Evolutionary conservation across 257 asterid genomes (phyloP).

Genomic region (Scutellaria galericulata): DNA sequence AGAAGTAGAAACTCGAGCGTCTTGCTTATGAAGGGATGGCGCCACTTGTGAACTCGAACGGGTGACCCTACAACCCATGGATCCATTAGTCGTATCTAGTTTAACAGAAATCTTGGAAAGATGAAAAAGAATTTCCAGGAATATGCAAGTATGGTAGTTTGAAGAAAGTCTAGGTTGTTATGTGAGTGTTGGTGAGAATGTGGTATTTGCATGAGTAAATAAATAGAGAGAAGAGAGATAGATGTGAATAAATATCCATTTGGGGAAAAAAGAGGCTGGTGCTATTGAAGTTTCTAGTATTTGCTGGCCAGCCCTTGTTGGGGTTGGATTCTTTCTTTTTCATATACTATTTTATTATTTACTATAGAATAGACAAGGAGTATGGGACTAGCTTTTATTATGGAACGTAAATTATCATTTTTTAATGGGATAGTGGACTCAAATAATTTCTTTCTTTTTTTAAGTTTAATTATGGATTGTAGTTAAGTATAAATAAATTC

Average conservation of each 20-base stretch:
- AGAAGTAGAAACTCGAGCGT: conserved; percentile 47
- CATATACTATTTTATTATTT: background rate
- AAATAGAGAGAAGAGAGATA: background rate
- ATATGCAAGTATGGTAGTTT: background rate
- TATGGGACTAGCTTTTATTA: no score
- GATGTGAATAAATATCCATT: background rate
- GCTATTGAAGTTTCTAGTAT: conserved; percentile 41
- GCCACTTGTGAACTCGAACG: conserved; percentile 21
- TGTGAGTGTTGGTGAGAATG: background rate
- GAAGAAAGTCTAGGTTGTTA: background rate
- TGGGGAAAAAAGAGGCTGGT: background rate
- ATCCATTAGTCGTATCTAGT: conserved; percentile 28
- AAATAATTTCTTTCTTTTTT: no score
- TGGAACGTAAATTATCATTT: no score
- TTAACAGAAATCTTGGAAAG: conserved; percentile 17
- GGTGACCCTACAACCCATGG: conserved; percentile 19
- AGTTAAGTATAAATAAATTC: no score
- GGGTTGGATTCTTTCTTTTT: background rate
- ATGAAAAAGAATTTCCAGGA: conserved; percentile 8
- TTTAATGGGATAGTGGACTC: no score
- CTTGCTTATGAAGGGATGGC: conserved; percentile 34
- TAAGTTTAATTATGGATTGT: no score
- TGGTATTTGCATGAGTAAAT: conserved; percentile 30
- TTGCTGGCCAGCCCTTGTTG: conserved; percentile 14
- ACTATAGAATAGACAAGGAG: no score